phyloP scores from a whole-genome alignment of 768 basidiomycete genomes.

The Russula dissimulans region DNA sequence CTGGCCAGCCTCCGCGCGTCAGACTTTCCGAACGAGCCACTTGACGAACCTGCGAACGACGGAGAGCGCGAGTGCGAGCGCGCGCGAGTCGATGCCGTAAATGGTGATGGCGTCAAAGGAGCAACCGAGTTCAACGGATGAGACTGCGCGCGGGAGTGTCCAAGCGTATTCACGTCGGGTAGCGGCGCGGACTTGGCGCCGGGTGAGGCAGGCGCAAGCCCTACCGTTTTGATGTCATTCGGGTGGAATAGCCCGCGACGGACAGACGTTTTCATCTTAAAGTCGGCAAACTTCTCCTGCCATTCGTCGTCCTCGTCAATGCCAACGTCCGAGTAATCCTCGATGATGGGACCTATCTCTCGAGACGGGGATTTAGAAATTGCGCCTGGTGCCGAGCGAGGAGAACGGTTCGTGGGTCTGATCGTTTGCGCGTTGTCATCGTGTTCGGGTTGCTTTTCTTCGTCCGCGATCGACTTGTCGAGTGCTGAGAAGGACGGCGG shows the following conservation, averaged over 20 bases:
- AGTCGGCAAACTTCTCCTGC: conserved; percentile 72
- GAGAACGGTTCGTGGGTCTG: conserved; percentile 65
- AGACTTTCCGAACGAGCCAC: conserved; percentile 55
- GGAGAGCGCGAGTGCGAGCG: conserved; percentile 17
- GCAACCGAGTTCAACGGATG: conserved; percentile 43
- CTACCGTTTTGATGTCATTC: conserved; percentile 77
- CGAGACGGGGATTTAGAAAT: conserved; percentile 52
- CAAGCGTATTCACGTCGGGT: conserved; percentile 31
- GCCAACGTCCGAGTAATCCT: conserved; percentile 87
- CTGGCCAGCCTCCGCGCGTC: conserved; percentile 49
- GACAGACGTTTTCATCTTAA: conserved; percentile 72
- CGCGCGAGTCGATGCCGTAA: conserved; percentile 33
- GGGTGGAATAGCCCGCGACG: conserved; percentile 81
- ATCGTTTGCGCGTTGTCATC: conserved; percentile 50
- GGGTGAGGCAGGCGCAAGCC: conserved; percentile 40
- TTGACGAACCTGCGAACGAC: conserved; percentile 31
- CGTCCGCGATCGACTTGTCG: conserved; percentile 49
- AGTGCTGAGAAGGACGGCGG: conserved; percentile 46
- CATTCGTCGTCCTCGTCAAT: conserved; percentile 64
- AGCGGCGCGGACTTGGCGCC: conserved; percentile 63
- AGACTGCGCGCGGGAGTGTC: conserved; percentile 37
- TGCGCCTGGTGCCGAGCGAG: conserved; percentile 30
- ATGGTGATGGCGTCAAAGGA: conserved; percentile 25
- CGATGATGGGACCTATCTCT: conserved; percentile 60
- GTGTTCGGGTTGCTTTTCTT: conserved; percentile 24